Conservation (phyloP, 352 stramenopile genomes). For the Pythium sp. region DNA sequence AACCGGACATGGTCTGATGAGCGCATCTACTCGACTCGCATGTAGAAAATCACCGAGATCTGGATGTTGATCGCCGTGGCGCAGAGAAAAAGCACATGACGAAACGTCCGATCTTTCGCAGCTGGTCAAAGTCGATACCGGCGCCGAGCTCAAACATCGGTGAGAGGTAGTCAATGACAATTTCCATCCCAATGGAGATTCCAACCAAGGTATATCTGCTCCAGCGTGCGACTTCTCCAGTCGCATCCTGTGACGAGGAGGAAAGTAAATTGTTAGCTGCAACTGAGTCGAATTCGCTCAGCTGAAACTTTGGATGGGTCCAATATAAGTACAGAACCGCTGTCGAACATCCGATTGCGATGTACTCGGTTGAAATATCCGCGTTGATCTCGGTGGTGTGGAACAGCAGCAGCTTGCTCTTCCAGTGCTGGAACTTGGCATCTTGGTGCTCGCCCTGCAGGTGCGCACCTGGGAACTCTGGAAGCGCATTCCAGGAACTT, state of each 20-base stretch:
- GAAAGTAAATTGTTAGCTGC: neutral
- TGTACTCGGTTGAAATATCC: constrained; percentile 42
- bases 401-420: constrained; percentile 17
- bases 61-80: constrained; percentile 29
- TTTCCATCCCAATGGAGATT: constrained; percentile 20
- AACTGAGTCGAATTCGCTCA: neutral
- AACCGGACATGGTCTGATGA: neutral
- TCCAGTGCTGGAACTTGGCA: constrained; percentile 9
- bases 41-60: constrained; percentile 25
- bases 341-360: constrained; percentile 33
- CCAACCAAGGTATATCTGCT: constrained; percentile 10
- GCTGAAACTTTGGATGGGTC: constrained; percentile 30
- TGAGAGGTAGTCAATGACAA: constrained; percentile 23
- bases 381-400: constrained; percentile 27
- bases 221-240: neutral
- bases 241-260: neutral
- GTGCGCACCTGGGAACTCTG: neutral
- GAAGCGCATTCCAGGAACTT: neutral
- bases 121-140: constrained; percentile 24
- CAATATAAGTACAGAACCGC: constrained; percentile 29
- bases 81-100: constrained; percentile 25
- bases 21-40: neutral
- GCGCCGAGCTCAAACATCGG: constrained; percentile 24
- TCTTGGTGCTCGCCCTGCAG: neutral
- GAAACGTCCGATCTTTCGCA: constrained; percentile 23